Conservation (phyloP, 2,329 filamentous ascomycete genomes). For the Calonectria pseudoturangicola region DNA sequence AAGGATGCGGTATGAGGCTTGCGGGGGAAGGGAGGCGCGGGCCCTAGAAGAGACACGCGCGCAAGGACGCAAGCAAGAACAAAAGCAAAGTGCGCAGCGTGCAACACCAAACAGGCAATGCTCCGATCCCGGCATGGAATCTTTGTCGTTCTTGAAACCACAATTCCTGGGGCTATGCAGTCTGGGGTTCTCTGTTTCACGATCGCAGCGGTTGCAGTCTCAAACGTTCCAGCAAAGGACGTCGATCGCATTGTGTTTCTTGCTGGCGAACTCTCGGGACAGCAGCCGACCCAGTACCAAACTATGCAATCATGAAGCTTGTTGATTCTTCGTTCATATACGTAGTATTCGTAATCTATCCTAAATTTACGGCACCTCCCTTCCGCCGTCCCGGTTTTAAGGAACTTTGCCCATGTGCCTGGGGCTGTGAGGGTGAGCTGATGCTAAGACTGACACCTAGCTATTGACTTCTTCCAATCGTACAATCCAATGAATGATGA, state of each 20-base stretch:
- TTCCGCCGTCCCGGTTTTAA: background rate
- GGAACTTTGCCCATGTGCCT: background rate
- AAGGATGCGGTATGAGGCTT: slow-evolving; percentile 20
- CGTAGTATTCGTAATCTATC: slow-evolving; percentile 30
- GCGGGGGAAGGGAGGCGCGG: background rate
- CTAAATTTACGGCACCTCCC: slow-evolving; percentile 3
- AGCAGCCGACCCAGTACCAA: background rate
- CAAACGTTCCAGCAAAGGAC: background rate
- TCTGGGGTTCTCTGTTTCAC: slow-evolving; percentile 10
- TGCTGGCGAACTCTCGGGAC: background rate
- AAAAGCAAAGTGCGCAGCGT: slow-evolving; percentile 16
- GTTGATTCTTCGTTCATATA: slow-evolving; percentile 15
- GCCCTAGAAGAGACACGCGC: background rate
- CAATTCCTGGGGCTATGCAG: background rate
- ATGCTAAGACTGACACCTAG: slow-evolving; percentile 5
- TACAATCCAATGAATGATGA: slow-evolving; percentile 33
- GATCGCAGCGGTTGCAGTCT: slow-evolving; percentile 2
- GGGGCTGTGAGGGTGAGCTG: slow-evolving; percentile 5
- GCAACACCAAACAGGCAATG: slow-evolving; percentile 19
- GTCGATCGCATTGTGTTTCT: background rate
- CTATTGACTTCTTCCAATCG: slow-evolving; percentile 15
- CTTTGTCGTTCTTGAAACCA: slow-evolving; percentile 4
- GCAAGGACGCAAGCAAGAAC: slow-evolving; percentile 4
- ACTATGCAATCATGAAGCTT: slow-evolving; percentile 12
- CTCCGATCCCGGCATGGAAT: slow-evolving; percentile 10